A percentile compares a stretch with the other conserved stretches of the same genome.
phyloP scores from a whole-genome alignment of 2,329 filamentous ascomycete genomes.

The Penicillium sp. region DNA sequence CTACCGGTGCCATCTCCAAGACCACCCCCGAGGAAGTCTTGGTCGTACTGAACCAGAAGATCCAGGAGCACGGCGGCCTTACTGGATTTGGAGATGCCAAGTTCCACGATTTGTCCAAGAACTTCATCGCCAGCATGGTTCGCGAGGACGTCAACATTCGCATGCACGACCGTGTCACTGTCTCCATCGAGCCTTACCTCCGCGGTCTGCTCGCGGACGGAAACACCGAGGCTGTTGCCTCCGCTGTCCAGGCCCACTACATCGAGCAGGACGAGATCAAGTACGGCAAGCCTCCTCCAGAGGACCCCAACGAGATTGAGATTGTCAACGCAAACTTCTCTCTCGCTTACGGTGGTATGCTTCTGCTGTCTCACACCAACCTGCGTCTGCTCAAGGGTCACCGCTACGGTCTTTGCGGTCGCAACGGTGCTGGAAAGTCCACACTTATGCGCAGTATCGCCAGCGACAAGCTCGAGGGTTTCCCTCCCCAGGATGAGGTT shows the following conservation, averaged over 20 bases:
- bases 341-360: constrained; percentile 95
- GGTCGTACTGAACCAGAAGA: constrained; percentile 72
- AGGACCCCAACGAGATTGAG: constrained; percentile 89
- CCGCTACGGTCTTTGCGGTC: constrained; percentile 93
- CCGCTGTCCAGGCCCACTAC: constrained; percentile 75
- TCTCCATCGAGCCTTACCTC: constrained; percentile 73
- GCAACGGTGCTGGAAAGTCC: constrained; percentile 98
- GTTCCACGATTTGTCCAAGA: constrained; percentile 67
- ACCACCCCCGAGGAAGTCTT: constrained; percentile 70
- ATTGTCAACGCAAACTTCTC: constrained; percentile 99
- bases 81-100: constrained; percentile 62
- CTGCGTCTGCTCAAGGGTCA: constrained; percentile 92
- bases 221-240: constrained; percentile 66
- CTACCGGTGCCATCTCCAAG: constrained; percentile 61
- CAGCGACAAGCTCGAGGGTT: constrained; percentile 93
- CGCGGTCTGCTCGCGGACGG: constrained; percentile 66
- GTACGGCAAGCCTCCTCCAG: constrained; percentile 79
- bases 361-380: constrained; percentile 94
- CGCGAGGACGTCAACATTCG: constrained; percentile 86
- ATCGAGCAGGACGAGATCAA: constrained; percentile 84
- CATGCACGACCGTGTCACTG: constrained; percentile 70
- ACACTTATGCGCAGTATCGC: constrained; percentile 97
- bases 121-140: constrained; percentile 81
- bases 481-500: constrained; percentile 87
- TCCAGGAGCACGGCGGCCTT: constrained; percentile 69